Conservation (phyloP, 768 basidiomycete species). For the Sutorius australiensis region DNA sequence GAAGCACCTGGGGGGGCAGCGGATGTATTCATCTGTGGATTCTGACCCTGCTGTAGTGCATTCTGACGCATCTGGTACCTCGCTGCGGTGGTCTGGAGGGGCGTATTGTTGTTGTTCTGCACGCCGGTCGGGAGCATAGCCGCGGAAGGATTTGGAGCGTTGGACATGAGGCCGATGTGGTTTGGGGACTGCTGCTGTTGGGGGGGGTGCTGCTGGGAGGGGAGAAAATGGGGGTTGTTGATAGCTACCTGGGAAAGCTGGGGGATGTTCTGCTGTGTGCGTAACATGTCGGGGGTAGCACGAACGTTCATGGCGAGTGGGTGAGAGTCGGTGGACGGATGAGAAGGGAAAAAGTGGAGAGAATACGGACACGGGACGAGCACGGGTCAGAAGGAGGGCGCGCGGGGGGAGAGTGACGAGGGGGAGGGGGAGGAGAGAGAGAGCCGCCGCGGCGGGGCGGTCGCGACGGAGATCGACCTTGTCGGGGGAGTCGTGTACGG, state of each 20-base stretch:
- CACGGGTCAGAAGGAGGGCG: constrained; percentile 3
- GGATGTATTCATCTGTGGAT: constrained; percentile 32
- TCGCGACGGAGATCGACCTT: constrained; percentile 18
- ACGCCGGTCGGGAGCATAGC: constrained; percentile 34
- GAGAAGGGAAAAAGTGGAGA: constrained; percentile 2
- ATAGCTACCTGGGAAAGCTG: constrained; percentile 40
- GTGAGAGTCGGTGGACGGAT: constrained; percentile 1
- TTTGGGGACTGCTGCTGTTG: constrained; percentile 32
- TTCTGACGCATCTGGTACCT: constrained; percentile 35
- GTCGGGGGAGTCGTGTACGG: constrained; percentile 1
- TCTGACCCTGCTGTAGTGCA: constrained; percentile 38
- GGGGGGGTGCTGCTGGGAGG: constrained; percentile 36
- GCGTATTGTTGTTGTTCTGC: constrained; percentile 23
- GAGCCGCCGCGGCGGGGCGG: constrained; percentile 9
- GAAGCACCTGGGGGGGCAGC: constrained; percentile 26
- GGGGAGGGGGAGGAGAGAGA: background rate
- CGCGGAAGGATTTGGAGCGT: constrained; percentile 36
- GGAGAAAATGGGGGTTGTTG: constrained; percentile 32
- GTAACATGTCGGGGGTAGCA: constrained; percentile 42
- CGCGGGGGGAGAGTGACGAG: constrained; percentile 1
- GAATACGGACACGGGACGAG: background rate
- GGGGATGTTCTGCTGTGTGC: constrained; percentile 38
- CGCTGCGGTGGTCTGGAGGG: constrained; percentile 20
- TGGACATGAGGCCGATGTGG: constrained; percentile 38
- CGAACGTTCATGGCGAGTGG: constrained; percentile 46